phyloP scores from a whole-genome alignment of 352 stramenopile species.

The Pythium brachiatum region DNA sequence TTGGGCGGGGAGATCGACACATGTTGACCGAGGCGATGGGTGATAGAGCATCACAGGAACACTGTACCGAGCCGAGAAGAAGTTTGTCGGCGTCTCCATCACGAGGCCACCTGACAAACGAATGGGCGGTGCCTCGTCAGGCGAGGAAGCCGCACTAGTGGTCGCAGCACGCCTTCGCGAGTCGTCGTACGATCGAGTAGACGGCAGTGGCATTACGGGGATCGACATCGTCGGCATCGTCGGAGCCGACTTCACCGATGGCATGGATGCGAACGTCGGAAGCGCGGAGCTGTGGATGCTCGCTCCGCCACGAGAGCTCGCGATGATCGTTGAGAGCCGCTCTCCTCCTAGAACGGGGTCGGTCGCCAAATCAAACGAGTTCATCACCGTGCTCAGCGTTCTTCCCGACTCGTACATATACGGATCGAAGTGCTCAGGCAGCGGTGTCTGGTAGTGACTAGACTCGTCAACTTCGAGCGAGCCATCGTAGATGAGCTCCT shows the following conservation, averaged over 20 bases:
- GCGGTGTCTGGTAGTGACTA: constrained; percentile 33
- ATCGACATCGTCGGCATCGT: constrained; percentile 2
- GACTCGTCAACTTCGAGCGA: constrained; percentile 33
- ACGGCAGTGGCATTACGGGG: constrained; percentile 19
- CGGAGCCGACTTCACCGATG: constrained; percentile 6
- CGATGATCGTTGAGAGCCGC: constrained; percentile 3
- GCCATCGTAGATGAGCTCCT: constrained; percentile 70
- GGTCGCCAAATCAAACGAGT: constrained; percentile 38
- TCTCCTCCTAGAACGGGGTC: constrained; percentile 21
- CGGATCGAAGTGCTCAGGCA: constrained; percentile 40
- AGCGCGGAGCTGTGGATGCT: constrained; percentile 4
- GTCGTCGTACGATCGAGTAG: constrained; percentile 9
- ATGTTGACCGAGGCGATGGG: constrained; percentile 15
- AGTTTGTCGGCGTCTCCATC: constrained; percentile 22
- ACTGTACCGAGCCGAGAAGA: constrained; percentile 14
- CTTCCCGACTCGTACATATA: constrained; percentile 40
- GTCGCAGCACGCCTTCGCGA: constrained; percentile 12
- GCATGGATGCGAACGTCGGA: background rate
- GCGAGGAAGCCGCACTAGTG: background rate
- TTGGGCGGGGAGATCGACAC: constrained; percentile 10
- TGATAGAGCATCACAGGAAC: constrained; percentile 6
- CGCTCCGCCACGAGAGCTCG: background rate
- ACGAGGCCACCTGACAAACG: constrained; percentile 20
- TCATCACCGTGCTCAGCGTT: constrained; percentile 50
- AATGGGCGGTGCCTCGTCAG: constrained; percentile 14